Percentiles rank a stretch among this genome's conserved stretches.
Evolutionary conservation across 2,329 filamentous ascomycete species (phyloP).

Genomic region (Microascus cirrosus): DNA sequence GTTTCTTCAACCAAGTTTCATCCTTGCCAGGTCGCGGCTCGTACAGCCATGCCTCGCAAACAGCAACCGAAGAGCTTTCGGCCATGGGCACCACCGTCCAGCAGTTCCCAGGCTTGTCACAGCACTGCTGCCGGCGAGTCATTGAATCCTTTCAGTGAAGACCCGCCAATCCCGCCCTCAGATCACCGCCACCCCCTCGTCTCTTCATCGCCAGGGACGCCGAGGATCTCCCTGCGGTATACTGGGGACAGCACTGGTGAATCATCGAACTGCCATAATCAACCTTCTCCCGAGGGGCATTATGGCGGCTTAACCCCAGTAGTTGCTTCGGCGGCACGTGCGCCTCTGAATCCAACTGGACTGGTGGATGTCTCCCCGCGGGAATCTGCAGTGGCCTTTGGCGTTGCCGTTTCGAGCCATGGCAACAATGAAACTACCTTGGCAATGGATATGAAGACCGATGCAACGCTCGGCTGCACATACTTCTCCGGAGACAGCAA

Average conservation of each 20-base stretch:
- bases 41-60: neutral
- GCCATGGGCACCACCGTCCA: neutral
- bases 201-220: neutral
- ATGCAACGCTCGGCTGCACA: constrained; percentile 66
- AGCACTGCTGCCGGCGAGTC: neutral
- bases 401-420: neutral
- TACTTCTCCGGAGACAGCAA: constrained; percentile 67
- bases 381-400: neutral
- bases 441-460: constrained; percentile 65
- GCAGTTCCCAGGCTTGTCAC: neutral
- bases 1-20: neutral
- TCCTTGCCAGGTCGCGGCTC: neutral
- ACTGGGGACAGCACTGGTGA: neutral
- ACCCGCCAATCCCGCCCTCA: neutral
- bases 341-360: neutral
- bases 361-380: neutral
- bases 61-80: neutral
- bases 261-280: neutral
- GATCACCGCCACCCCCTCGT: neutral
- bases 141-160: neutral
- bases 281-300: neutral
- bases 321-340: neutral
- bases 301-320: neutral
- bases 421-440: constrained; percentile 35
- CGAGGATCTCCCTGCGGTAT: neutral